A percentile compares a stretch with the other conserved stretches of the same genome.
These are phyloP conservation scores for Vigna mungo DNA, from an alignment of 306 rosid genomes.

Conservation along the genomic window DNA sequence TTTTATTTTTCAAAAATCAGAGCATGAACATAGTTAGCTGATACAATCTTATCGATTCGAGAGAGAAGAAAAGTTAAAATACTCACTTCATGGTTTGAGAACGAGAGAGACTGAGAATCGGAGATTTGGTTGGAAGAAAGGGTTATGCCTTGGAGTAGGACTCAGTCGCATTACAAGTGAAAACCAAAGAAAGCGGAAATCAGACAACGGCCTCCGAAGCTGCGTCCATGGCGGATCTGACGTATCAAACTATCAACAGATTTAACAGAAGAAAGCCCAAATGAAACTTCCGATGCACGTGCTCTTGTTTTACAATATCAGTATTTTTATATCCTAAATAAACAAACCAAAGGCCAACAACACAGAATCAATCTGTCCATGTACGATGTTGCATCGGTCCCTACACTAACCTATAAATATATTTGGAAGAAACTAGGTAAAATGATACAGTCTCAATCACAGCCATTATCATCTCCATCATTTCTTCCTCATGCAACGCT, in stretches of 20 bases:
- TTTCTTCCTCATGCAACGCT: not conserved
- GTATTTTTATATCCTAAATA: not conserved
- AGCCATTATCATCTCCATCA: not conserved
- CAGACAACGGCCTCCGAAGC: slow-evolving; percentile 11
- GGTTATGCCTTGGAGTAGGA: slow-evolving; percentile 39
- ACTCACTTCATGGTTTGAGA: slow-evolving; percentile 71
- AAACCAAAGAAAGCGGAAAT: not conserved
- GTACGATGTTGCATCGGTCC: not conserved
- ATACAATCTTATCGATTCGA: not conserved
- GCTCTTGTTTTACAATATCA: not conserved
- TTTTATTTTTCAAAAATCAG: not conserved
- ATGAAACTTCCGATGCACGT: not conserved
- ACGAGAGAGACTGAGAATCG: slow-evolving; percentile 40
- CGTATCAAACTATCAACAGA: slow-evolving; percentile 34
- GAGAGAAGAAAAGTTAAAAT: not conserved
- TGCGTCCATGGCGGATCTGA: slow-evolving; percentile 59
- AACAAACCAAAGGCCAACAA: slow-evolving; percentile 9
- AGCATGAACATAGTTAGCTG: not conserved
- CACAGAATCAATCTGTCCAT: slow-evolving; percentile 3
- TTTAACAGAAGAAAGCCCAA: slow-evolving; percentile 17
- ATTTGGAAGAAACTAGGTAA: not conserved
- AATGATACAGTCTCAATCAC: not conserved
- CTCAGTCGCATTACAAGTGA: slow-evolving; percentile 38
- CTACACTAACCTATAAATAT: not conserved
- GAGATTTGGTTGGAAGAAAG: slow-evolving; percentile 51